Evolutionary conservation across 108 stramenopile species (phyloP).

Genomic region (Skeletonema potamos): DNA sequence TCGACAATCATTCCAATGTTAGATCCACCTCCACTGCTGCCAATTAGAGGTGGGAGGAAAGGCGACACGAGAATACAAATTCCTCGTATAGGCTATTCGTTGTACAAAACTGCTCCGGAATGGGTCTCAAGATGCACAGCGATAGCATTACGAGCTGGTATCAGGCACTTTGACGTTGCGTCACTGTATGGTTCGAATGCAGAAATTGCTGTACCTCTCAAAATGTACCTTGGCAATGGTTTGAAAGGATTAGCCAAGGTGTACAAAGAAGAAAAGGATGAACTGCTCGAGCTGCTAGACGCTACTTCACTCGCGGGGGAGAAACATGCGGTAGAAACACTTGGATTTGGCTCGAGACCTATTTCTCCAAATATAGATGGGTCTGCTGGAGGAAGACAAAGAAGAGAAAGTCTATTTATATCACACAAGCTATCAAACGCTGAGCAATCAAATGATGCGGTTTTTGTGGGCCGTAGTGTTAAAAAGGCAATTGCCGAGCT

Average conservation of each 20-base stretch:
- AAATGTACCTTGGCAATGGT: conserved; percentile 43
- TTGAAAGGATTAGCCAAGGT: conserved; percentile 4
- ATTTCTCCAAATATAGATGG: conserved; percentile 29
- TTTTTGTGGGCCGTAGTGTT: conserved; percentile 37
- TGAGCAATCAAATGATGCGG: conserved; percentile 61
- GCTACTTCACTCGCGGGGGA: conserved; percentile 11
- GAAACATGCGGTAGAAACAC: conserved; percentile 13
- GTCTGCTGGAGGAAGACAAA: conserved; percentile 18
- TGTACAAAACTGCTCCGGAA: conserved; percentile 74
- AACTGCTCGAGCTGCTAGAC: conserved; percentile 41
- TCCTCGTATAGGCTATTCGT: conserved; percentile 72
- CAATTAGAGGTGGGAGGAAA: conserved; percentile 37
- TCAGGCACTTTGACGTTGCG: conserved; percentile 71
- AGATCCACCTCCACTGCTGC: conserved; percentile 45
- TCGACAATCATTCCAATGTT: conserved; percentile 16
- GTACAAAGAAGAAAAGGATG: conserved; percentile 31
- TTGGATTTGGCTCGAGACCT: neutral
- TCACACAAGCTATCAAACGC: conserved; percentile 76
- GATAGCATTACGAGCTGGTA: conserved; percentile 66
- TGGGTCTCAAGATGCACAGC: conserved; percentile 49
- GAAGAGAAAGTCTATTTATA: conserved; percentile 57
- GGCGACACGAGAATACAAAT: conserved; percentile 42
- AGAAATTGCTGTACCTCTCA: conserved; percentile 38
- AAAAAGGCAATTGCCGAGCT: conserved; percentile 29
- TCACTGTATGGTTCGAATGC: conserved; percentile 59